These are phyloP conservation scores for Geoglossum cookeanum DNA, from an alignment of 2,329 filamentous ascomycete species.

Conservation along the genomic window DNA sequence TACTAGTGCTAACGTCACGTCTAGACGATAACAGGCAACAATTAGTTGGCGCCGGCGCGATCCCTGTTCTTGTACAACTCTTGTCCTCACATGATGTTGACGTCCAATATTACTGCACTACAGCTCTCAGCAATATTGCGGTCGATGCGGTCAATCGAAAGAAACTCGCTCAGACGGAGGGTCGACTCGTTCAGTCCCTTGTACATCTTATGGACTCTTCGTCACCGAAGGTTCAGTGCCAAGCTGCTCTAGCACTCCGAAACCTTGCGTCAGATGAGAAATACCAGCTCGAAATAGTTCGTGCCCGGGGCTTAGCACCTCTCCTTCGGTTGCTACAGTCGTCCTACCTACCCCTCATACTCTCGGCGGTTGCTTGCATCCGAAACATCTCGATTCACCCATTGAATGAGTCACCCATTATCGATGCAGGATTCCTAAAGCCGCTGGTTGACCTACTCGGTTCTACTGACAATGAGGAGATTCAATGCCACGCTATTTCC, in stretches of 20 bases:
- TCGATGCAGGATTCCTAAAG: constrained; percentile 88
- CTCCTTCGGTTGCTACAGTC: constrained; percentile 82
- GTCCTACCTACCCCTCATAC: constrained; percentile 84
- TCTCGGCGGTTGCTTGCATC: constrained; percentile 94
- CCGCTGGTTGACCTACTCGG: constrained; percentile 85
- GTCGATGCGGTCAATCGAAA: constrained; percentile 83
- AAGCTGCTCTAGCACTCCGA: constrained; percentile 80
- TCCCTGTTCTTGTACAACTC: constrained; percentile 88
- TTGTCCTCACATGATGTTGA: constrained; percentile 87
- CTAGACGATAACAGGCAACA: constrained; percentile 93
- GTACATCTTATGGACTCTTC: constrained; percentile 96
- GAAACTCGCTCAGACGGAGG: constrained; percentile 76
- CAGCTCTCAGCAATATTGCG: constrained; percentile 93
- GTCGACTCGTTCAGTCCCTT: constrained; percentile 77
- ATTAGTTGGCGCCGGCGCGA: constrained; percentile 92
- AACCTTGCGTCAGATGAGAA: constrained; percentile 97
- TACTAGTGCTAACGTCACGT: background rate
- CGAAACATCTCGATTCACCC: constrained; percentile 98
- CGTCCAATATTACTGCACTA: constrained; percentile 98
- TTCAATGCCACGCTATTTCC: constrained; percentile 96
- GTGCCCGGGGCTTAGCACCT: constrained; percentile 66
- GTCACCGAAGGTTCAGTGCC: constrained; percentile 93
- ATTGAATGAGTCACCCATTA: constrained; percentile 93
- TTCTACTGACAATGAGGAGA: constrained; percentile 94
- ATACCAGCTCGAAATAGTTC: constrained; percentile 94